Conservation (phyloP, 306 rosid genomes). For the Glycyrrhiza uralensis region DNA sequence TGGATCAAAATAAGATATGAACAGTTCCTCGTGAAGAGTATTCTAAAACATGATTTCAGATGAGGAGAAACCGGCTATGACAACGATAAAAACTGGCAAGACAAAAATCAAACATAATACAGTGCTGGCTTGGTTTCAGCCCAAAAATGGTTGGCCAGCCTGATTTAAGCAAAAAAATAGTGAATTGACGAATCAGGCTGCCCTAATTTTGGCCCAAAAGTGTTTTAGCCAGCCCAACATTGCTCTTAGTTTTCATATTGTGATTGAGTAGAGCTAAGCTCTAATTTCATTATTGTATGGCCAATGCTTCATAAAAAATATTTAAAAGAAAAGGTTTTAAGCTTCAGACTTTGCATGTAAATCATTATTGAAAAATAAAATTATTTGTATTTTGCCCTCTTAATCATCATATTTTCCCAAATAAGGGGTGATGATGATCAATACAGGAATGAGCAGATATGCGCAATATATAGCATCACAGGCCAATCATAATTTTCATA, state of each 20-base stretch:
- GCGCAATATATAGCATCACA: not conserved
- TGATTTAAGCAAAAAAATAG: not conserved
- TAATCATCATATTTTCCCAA: not conserved
- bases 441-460: conserved; percentile 7
- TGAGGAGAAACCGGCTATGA: not conserved
- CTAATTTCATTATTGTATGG: not conserved
- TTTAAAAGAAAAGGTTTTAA: not conserved
- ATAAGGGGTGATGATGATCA: not conserved
- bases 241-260: not conserved
- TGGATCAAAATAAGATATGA: conserved; percentile 1
- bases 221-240: not conserved
- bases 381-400: not conserved
- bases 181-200: not conserved
- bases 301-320: not conserved
- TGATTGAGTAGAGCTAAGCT: not conserved
- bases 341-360: not conserved
- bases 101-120: not conserved
- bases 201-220: conserved; percentile 4
- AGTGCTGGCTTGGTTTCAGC: not conserved
- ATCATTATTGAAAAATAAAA: not conserved
- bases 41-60: conserved; percentile 1
- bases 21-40: not conserved
- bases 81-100: not conserved
- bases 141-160: not conserved
- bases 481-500: not conserved